phyloP scores from a whole-genome alignment of 2,329 filamentous ascomycete genomes.

The Scopulariopsis brevicaulis region DNA sequence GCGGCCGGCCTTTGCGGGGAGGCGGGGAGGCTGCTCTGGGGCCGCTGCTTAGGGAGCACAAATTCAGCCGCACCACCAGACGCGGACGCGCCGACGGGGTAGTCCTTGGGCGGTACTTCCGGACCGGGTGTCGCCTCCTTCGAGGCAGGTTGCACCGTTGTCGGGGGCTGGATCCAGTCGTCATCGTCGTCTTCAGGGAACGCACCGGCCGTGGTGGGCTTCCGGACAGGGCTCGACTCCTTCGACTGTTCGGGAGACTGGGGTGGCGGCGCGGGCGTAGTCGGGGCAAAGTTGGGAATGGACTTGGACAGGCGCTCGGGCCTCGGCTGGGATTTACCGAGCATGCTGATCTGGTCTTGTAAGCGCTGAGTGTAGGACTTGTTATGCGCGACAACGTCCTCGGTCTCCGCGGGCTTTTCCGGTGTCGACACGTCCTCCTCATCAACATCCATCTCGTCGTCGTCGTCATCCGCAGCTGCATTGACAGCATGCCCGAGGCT shows the following conservation, averaged over 20 bases:
- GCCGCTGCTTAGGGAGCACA: constrained; percentile 26
- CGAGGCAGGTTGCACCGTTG: constrained; percentile 10
- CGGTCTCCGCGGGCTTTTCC: constrained; percentile 26
- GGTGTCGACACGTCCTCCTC: constrained; percentile 27
- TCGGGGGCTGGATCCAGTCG: constrained; percentile 50
- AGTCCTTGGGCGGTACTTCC: constrained; percentile 1
- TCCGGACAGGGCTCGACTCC: constrained; percentile 21
- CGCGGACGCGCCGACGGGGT: neutral
- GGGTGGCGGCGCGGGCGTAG: constrained; percentile 15
- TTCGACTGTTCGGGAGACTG: constrained; percentile 13
- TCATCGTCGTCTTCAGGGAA: constrained; percentile 45
- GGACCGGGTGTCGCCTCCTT: neutral
- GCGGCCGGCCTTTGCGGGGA: constrained; percentile 23
- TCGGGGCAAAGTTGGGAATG: constrained; percentile 21
- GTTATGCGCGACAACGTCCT: constrained; percentile 42
- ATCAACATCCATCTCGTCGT: constrained; percentile 42
- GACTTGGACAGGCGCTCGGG: constrained; percentile 36
- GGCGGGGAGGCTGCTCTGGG: constrained; percentile 15
- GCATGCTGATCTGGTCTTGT: constrained; percentile 79
- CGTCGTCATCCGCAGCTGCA: constrained; percentile 19
- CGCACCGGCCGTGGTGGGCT: constrained; percentile 40
- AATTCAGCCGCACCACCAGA: constrained; percentile 15
- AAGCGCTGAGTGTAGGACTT: constrained; percentile 91
- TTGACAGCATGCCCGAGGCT: constrained; percentile 42
- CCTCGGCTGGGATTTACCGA: constrained; percentile 45